phyloP scores from a whole-genome alignment of 1,284 basidiomycete genomes.

The Trametes pubescens region DNA sequence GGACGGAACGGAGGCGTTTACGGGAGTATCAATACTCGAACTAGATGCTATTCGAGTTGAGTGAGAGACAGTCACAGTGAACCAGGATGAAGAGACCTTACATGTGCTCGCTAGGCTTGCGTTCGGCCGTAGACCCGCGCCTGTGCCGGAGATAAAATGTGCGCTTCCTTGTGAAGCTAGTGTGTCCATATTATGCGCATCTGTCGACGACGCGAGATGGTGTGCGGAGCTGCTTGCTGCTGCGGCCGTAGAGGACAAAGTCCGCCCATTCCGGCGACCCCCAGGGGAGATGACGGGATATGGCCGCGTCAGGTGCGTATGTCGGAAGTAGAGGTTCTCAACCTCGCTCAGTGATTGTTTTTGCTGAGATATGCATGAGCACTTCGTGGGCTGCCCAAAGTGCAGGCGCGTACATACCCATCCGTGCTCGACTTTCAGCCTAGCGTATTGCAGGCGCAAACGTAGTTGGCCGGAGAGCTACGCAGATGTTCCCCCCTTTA shows the following conservation, averaged over 20 bases:
- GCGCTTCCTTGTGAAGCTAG: not conserved
- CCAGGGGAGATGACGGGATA: conserved; percentile 31
- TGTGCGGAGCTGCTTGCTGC: conserved; percentile 2
- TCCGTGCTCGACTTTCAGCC: conserved; percentile 80
- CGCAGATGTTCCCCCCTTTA: not conserved
- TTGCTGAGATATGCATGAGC: conserved; percentile 55
- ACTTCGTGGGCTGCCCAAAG: not conserved
- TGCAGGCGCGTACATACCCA: conserved; percentile 59
- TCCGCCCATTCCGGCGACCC: conserved; percentile 28
- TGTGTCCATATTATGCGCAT: not conserved
- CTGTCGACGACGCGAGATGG: conserved; percentile 2
- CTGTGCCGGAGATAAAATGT: not conserved
- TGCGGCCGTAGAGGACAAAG: conserved; percentile 9
- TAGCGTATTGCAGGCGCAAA: conserved; percentile 77
- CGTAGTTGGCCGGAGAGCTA: conserved; percentile 79
- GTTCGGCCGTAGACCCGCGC: not conserved
- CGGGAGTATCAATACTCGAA: conserved; percentile 19
- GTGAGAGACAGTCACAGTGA: not conserved
- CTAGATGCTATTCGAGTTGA: conserved; percentile 9
- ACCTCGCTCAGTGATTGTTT: conserved; percentile 79
- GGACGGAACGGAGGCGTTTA: conserved; percentile 19
- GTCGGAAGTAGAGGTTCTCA: conserved; percentile 80
- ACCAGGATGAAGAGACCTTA: not conserved
- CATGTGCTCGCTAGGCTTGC: conserved; percentile 15
- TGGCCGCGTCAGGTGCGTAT: conserved; percentile 55